Conservation (phyloP, 306 rosid genomes). For the Cicer bijugum region DNA sequence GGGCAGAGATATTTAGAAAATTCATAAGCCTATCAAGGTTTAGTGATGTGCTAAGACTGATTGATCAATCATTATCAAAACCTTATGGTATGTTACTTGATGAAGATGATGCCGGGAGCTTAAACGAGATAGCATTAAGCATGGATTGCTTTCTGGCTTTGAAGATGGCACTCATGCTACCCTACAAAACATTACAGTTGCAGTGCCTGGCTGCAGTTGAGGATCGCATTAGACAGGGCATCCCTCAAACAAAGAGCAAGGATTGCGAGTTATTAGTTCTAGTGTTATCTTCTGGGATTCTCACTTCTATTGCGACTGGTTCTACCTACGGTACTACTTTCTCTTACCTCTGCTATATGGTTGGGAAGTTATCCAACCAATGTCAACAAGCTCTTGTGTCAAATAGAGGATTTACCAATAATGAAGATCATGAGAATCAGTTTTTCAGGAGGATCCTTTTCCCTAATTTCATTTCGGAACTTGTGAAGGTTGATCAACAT, state of each 20-base stretch:
- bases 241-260: slow-evolving; percentile 51
- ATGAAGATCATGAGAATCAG: slow-evolving; percentile 50
- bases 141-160: slow-evolving; percentile 70
- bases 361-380: slow-evolving; percentile 69
- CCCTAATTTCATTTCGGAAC: slow-evolving; percentile 77
- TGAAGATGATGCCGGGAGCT: slow-evolving; percentile 67
- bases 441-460: slow-evolving; percentile 62
- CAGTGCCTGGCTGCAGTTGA: slow-evolving; percentile 74
- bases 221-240: slow-evolving; percentile 64
- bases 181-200: slow-evolving; percentile 63
- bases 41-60: slow-evolving; percentile 65
- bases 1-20: slow-evolving; percentile 74
- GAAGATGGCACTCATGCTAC: slow-evolving; percentile 70
- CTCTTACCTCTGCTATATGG: slow-evolving; percentile 77
- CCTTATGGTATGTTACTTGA: slow-evolving; percentile 64
- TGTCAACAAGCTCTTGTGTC: slow-evolving; percentile 61
- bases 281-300: slow-evolving; percentile 68
- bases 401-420: slow-evolving; percentile 45
- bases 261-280: slow-evolving; percentile 74
- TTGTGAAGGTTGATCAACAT: slow-evolving; percentile 85
- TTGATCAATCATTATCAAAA: slow-evolving; percentile 69
- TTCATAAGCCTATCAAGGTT: slow-evolving; percentile 59
- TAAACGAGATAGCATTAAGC: slow-evolving; percentile 59
- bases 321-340: slow-evolving; percentile 63
- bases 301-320: slow-evolving; percentile 52